Percentiles rank a stretch among this genome's conserved stretches.
These are phyloP conservation scores for Globisporangium splendens DNA, from an alignment of 352 stramenopile genomes.

Conservation along the genomic window DNA sequence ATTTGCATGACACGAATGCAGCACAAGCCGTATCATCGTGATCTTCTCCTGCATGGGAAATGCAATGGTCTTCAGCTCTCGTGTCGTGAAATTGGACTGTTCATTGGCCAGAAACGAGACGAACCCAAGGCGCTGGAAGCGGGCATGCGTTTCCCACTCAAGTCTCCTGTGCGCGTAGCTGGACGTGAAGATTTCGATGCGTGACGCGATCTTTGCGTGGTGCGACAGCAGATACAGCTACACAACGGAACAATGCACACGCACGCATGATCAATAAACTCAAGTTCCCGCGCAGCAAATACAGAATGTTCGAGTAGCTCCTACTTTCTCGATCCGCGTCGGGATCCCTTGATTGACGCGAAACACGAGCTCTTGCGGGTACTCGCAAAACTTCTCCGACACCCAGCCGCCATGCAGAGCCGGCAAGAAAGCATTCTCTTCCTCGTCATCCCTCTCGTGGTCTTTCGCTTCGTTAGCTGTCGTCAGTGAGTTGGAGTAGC, in stretches of 20 bases:
- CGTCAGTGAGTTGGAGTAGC: neutral
- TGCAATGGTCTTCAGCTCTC: conserved; percentile 52
- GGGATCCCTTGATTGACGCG: conserved; percentile 28
- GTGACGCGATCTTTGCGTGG: conserved; percentile 37
- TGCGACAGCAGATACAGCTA: conserved; percentile 34
- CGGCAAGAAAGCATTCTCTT: neutral
- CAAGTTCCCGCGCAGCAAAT: neutral
- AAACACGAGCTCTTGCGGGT: conserved; percentile 54
- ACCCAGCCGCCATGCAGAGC: conserved; percentile 25
- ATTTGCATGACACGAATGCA: conserved; percentile 44
- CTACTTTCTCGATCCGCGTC: conserved; percentile 16
- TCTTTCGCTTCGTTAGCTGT: neutral
- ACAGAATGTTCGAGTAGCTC: neutral
- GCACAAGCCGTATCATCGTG: conserved; percentile 34
- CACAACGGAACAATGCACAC: neutral
- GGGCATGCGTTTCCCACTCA: conserved; percentile 11
- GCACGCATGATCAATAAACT: neutral
- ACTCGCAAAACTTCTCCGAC: conserved; percentile 60
- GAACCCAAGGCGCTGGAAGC: conserved; percentile 42
- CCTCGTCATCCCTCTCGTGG: neutral
- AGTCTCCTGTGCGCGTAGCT: neutral
- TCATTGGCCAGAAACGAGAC: conserved; percentile 30
- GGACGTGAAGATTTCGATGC: conserved; percentile 45
- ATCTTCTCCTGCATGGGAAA: conserved; percentile 18
- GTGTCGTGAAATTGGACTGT: conserved; percentile 17